A percentile compares a stretch with the other conserved stretches of the same genome.
Conservation (phyloP, 2,329 filamentous ascomycete species). For the Penicillium griseofulvum region DNA sequence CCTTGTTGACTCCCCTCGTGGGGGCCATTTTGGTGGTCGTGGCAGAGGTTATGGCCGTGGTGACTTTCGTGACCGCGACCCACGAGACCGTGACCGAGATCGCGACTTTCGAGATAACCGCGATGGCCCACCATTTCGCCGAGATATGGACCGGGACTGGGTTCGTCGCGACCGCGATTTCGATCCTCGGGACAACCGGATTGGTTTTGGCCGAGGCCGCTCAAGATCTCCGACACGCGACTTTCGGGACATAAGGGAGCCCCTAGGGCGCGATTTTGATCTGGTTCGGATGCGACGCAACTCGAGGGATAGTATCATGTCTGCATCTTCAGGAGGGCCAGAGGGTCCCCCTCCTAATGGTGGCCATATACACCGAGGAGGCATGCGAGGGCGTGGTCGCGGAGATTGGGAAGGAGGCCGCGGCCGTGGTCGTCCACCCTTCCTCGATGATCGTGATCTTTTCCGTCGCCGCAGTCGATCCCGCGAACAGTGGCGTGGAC, state of each 20-base stretch:
- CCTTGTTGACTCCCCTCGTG: conserved; percentile 66
- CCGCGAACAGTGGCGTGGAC: conserved; percentile 42
- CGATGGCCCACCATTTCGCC: conserved; percentile 42
- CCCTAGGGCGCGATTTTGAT: conserved; percentile 38
- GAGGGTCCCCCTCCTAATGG: conserved; percentile 38
- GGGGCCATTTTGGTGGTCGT: conserved; percentile 41
- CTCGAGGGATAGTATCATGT: conserved; percentile 44
- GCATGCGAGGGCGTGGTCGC: conserved; percentile 43
- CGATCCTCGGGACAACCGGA: conserved; percentile 44
- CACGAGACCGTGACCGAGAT: conserved; percentile 47
- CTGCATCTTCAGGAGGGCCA: conserved; percentile 34
- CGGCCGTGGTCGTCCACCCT: conserved; percentile 41
- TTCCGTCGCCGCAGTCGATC: conserved; percentile 47
- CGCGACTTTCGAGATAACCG: conserved; percentile 43
- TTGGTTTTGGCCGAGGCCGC: conserved; percentile 47
- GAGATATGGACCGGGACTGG: conserved; percentile 47
- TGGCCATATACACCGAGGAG: conserved; percentile 36
- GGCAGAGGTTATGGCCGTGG: conserved; percentile 46
- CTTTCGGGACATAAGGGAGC: conserved; percentile 41
- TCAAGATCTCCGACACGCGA: conserved; percentile 45
- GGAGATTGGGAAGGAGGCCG: conserved; percentile 46
- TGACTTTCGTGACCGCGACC: conserved; percentile 42
- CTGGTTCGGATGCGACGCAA: conserved; percentile 43
- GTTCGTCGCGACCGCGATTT: conserved; percentile 48
- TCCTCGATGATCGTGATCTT: conserved; percentile 42